Base-by-base conservation (phyloP, 73 alveolate genomes). In the Halteria grandinella region DNA sequence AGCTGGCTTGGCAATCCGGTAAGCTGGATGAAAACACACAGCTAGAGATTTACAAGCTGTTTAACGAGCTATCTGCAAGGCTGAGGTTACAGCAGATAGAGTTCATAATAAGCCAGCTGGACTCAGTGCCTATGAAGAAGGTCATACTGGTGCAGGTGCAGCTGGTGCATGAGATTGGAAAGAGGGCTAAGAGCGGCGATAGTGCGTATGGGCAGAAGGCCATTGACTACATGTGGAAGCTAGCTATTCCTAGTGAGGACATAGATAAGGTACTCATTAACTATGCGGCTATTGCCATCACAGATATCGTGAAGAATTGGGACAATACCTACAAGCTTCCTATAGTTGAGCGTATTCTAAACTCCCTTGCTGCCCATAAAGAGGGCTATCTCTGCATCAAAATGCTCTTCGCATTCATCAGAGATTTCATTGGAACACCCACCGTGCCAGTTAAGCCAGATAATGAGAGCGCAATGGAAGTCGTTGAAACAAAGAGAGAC, bases 1-100 rank as follows among this genome's bases (percentile, higher is more conserved):
- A 90, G 43, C 41, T 72, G 17, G 57, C 91, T n/a, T 93, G 98
- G 97, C 33, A 36, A 14, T 70, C 83, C 20, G 44, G 93, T 3
- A 85, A 85, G 21, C 63, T 73, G 21, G 92, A 85, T 25, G 98
- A 93, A 57, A 55, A 83, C 15, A 95, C 79, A 29, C 86, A 85
- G 47, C 63, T 80, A 32, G 95, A 92, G 45, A 80, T 93, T 24
- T 93, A 81, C 55, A 93, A 91, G 20, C 63, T 86, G 27, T 78
- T 90, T 33, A 41, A 72, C 37, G 95, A 90, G 23, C 59, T 75
- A 6, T 49, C 89, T 7, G 3, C 86, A 5, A 48, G 80, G 15
- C 55, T 90, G 34, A 77, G 71, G 32, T 37, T 52, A 11, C 71
- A 83, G n/a, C 90, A 78, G 34, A 44, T 66, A 12, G 73, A 44